Evolutionary conservation across 257 asterid genomes (phyloP).

Genomic region (Scutellaria minor): DNA sequence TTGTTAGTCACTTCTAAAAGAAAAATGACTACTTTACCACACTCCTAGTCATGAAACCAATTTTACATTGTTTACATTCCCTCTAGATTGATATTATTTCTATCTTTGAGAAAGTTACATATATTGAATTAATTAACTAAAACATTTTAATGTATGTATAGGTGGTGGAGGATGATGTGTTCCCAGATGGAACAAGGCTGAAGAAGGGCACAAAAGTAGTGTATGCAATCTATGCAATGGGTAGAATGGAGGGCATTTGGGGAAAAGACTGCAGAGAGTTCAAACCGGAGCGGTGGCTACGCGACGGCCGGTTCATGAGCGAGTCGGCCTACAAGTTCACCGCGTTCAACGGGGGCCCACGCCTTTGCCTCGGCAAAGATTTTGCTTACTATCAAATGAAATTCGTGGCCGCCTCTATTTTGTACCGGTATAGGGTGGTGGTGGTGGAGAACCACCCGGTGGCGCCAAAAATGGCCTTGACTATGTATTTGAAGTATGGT

Average conservation of each 20-base stretch:
- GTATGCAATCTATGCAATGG: slow-evolving; percentile 92
- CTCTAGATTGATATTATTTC: too few species aligned
- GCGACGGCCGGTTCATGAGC: slow-evolving; percentile 77
- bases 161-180: slow-evolving; percentile 82
- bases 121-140: too few species aligned
- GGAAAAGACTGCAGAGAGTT: slow-evolving; percentile 83
- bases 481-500: slow-evolving; percentile 93
- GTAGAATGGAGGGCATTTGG: slow-evolving; percentile 90
- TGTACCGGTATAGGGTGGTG: slow-evolving; percentile 59
- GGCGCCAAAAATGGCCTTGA: slow-evolving; percentile 80
- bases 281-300: slow-evolving; percentile 91
- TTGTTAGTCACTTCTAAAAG: too few species aligned
- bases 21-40: too few species aligned
- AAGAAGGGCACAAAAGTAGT: slow-evolving; percentile 92
- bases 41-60: too few species aligned
- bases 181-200: slow-evolving; percentile 85
- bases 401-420: slow-evolving; percentile 81
- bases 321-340: slow-evolving; percentile 95
- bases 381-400: slow-evolving; percentile 97
- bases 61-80: too few species aligned
- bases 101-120: too few species aligned
- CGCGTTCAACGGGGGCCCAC: slow-evolving; percentile 95
- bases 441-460: slow-evolving; percentile 66
- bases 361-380: slow-evolving; percentile 92
- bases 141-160: slow-evolving; percentile 1